Conservation (phyloP, 1,139 yeast species). For the Yamadazyma atlantica region DNA sequence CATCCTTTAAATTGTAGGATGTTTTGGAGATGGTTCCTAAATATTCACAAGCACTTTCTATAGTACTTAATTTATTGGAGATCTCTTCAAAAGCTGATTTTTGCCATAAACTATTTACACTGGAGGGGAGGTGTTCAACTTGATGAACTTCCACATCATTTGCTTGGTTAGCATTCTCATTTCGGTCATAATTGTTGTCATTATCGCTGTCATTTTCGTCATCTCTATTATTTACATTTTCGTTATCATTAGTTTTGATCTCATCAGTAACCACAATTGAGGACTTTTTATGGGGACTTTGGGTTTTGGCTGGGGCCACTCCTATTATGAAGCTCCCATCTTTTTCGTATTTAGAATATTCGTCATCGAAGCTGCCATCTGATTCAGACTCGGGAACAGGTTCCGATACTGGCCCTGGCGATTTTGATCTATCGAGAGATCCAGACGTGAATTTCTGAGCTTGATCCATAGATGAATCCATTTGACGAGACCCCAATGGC, state of each 20-base stretch:
- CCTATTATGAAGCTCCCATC: conserved; percentile 11
- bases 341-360: conserved; percentile 8
- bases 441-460: not conserved
- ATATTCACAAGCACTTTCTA: conserved; percentile 39
- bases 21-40: conserved; percentile 25
- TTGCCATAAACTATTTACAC: not conserved
- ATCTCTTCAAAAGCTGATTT: conserved; percentile 7
- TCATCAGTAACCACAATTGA: not conserved
- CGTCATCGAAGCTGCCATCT: not conserved
- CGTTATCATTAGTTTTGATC: not conserved
- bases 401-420: not conserved
- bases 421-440: not conserved
- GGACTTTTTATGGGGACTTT: not conserved
- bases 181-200: not conserved
- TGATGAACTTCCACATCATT: not conserved
- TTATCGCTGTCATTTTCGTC: not conserved
- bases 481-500: not conserved
- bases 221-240: not conserved
- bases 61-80: conserved; percentile 31
- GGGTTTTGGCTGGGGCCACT: conserved; percentile 8
- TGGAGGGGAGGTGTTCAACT: too few relatives aligned
- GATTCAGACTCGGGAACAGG: not conserved
- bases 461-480: not conserved
- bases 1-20: conserved; percentile 46
- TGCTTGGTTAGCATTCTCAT: not conserved